Evolutionary conservation across 768 basidiomycete species (phyloP).

Genomic region (Kwoniella mangroviensis): DNA sequence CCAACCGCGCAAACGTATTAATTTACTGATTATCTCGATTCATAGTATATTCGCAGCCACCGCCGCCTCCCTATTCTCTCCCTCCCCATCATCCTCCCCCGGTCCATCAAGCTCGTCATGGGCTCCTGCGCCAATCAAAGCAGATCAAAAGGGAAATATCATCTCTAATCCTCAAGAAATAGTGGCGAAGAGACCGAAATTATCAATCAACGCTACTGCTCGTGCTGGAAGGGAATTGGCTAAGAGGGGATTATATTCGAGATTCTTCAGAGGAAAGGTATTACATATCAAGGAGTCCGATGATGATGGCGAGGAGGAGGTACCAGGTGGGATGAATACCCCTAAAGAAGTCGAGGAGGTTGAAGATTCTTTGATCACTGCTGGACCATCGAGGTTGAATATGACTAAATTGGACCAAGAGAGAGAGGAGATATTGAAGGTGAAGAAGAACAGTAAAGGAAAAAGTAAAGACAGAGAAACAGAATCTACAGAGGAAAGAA

Average conservation of each 20-base stretch:
- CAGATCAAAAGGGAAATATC: conserved; percentile 16
- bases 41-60: conserved; percentile 78
- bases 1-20: too few species aligned
- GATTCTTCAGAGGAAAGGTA: conserved; percentile 72
- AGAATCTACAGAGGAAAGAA: conserved; percentile 26
- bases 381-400: neutral
- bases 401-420: neutral
- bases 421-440: neutral
- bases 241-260: conserved; percentile 72
- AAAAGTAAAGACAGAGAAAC: conserved; percentile 8
- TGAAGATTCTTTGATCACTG: neutral
- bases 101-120: conserved; percentile 72
- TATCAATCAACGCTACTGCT: conserved; percentile 55
- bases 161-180: conserved; percentile 7
- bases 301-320: neutral
- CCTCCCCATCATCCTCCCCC: conserved; percentile 60
- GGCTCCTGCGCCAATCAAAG: conserved; percentile 49
- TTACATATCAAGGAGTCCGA: conserved; percentile 47
- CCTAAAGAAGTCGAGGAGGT: conserved; percentile 2
- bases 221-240: conserved; percentile 78
- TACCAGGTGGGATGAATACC: neutral
- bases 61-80: conserved; percentile 72
- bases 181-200: conserved; percentile 47
- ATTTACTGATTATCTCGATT: neutral
- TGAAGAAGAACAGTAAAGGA: neutral